Conservation (phyloP, 805 yeast species). For the Monosporozyma unispora region DNA sequence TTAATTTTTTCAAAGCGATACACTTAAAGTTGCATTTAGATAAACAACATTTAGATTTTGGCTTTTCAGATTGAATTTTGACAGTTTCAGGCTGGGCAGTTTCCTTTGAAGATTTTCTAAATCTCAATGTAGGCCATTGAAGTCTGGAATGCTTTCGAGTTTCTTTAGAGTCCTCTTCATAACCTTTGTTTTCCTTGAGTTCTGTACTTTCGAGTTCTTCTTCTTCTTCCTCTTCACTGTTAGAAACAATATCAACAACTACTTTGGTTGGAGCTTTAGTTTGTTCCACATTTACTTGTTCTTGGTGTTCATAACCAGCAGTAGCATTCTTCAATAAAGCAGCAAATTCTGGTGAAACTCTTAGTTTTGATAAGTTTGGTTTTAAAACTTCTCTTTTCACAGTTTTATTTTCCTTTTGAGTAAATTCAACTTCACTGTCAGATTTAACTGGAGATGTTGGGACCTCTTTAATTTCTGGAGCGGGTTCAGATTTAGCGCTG, state of each 20-base stretch:
- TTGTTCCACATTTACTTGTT: background rate
- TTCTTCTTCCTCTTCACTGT: background rate
- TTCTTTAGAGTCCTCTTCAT: background rate
- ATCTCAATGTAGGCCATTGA: background rate
- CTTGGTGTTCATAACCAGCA: background rate
- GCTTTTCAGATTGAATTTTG: background rate
- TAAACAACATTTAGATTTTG: background rate
- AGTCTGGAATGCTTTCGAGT: background rate
- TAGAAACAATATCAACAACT: background rate
- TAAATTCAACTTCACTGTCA: background rate
- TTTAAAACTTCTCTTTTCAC: conserved; percentile 7
- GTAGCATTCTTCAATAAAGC: conserved; percentile 18
- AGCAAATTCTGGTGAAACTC: conserved; percentile 29
- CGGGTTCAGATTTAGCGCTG: conserved; percentile 8
- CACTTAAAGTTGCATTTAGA: background rate
- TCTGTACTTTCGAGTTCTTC: background rate
- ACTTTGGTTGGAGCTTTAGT: background rate
- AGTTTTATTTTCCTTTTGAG: background rate
- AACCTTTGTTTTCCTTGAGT: too few relatives aligned
- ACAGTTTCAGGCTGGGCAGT: background rate
- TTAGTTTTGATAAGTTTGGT: conserved; percentile 25
- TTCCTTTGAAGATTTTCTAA: background rate
- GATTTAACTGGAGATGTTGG: conserved; percentile 3
- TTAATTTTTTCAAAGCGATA: background rate
- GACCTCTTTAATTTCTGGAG: background rate